A percentile compares a stretch with the other conserved stretches of the same genome.
These are phyloP conservation scores for Ramularia collo-cygni DNA, from an alignment of 2,329 filamentous ascomycete species.

Conservation along the genomic window DNA sequence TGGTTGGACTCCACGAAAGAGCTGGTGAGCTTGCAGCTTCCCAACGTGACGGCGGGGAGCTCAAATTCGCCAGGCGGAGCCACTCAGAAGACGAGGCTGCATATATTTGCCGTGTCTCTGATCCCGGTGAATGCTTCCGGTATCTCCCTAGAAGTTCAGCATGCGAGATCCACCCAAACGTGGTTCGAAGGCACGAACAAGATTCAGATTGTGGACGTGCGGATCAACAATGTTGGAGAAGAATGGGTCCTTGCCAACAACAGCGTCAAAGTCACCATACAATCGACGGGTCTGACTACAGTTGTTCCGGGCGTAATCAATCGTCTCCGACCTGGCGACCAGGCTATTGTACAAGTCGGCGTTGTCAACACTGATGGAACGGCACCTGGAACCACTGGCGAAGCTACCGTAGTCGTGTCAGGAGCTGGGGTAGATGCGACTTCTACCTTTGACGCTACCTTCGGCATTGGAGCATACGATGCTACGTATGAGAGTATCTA, in stretches of 20 bases:
- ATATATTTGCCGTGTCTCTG: constrained; percentile 36
- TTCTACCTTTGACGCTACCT: constrained; percentile 32
- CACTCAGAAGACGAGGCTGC: constrained; percentile 26
- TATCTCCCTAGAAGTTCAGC: constrained; percentile 30
- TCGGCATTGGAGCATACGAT: constrained; percentile 30
- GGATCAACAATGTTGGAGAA: constrained; percentile 33
- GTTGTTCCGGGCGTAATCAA: constrained; percentile 33
- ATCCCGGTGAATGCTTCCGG: constrained; percentile 24
- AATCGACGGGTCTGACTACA: constrained; percentile 30
- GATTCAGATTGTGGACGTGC: constrained; percentile 34
- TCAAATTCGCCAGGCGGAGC: constrained; percentile 28
- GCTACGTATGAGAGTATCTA: constrained; percentile 35
- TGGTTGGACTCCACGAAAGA: constrained; percentile 37
- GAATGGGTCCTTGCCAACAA: constrained; percentile 30
- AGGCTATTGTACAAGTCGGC: constrained; percentile 33
- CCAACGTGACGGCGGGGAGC: constrained; percentile 32
- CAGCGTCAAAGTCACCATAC: constrained; percentile 30
- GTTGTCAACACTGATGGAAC: constrained; percentile 30
- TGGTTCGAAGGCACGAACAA: constrained; percentile 36
- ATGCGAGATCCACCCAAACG: constrained; percentile 36
- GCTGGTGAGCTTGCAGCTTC: constrained; percentile 31
- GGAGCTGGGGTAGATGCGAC: constrained; percentile 23
- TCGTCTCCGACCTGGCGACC: constrained; percentile 35
- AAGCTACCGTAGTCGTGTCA: constrained; percentile 26
- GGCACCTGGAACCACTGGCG: constrained; percentile 24